Conservation (phyloP, 1,284 basidiomycete species). For the Rhodotorula sp. region DNA sequence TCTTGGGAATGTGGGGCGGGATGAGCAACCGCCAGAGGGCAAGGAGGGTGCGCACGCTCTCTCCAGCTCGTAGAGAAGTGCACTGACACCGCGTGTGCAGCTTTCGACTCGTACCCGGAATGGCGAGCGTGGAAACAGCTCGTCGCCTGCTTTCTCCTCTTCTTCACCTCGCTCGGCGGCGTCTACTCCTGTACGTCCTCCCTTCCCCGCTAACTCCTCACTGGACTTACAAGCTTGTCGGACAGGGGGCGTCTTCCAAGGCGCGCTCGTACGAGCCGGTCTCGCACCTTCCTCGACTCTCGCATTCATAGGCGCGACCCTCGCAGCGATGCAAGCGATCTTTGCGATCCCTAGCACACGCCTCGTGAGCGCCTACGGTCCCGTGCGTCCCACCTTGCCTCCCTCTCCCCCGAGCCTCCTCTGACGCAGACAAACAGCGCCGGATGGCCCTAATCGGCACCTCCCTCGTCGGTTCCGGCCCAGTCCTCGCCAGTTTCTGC, state of each 20-base stretch:
- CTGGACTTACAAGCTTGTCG: background rate
- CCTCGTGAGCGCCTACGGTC: constrained; percentile 19
- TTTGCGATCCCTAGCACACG: constrained; percentile 25
- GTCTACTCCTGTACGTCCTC: constrained; percentile 6
- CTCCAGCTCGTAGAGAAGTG: background rate
- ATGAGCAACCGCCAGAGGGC: background rate
- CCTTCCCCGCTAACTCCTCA: too few relatives aligned
- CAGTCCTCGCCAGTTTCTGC: constrained; percentile 26
- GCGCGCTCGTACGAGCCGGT: constrained; percentile 8
- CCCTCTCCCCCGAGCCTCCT: too few relatives aligned
- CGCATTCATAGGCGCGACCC: constrained; percentile 21
- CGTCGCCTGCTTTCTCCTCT: constrained; percentile 11
- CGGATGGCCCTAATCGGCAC: constrained; percentile 16
- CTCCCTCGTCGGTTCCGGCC: background rate
- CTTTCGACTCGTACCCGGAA: constrained; percentile 34
- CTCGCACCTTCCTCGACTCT: constrained; percentile 14
- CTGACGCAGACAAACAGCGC: background rate
- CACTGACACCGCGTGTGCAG: background rate
- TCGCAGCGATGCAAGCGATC: constrained; percentile 13
- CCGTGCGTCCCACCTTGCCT: constrained; percentile 5
- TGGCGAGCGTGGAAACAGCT: constrained; percentile 21
- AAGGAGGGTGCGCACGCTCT: background rate
- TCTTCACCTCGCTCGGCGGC: constrained; percentile 21
- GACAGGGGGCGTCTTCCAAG: constrained; percentile 30
- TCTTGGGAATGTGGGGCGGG: background rate